phyloP scores from a whole-genome alignment of 805 yeast species.

The Suhomyces prunicola region DNA sequence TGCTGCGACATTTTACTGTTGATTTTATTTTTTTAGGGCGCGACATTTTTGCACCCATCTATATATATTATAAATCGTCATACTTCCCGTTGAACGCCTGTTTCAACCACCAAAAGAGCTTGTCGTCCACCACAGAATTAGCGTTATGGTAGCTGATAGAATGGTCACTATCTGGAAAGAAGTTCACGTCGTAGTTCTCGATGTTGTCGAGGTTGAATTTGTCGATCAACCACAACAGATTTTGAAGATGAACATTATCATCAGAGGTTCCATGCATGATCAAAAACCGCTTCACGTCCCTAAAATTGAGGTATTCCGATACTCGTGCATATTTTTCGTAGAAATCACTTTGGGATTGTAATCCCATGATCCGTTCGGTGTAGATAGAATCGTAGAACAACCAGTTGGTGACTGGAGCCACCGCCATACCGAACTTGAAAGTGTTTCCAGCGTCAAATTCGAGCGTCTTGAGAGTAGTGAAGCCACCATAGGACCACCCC shows the following conservation, averaged over 20 bases:
- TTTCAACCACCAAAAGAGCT: conserved; percentile 64
- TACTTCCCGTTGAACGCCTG: conserved; percentile 55
- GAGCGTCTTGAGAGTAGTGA: conserved; percentile 81
- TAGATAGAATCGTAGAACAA: conserved; percentile 85
- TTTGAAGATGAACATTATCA: conserved; percentile 95
- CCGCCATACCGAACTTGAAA: conserved; percentile 88
- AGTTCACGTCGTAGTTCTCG: conserved; percentile 80
- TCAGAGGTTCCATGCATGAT: conserved; percentile 97
- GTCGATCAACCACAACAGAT: conserved; percentile 76
- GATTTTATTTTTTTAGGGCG: neutral
- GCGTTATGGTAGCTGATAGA: conserved; percentile 79
- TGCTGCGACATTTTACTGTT: neutral
- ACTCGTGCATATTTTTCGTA: conserved; percentile 56
- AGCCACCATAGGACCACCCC: conserved; percentile 99
- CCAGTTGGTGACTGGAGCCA: conserved; percentile 98
- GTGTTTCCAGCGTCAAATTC: conserved; percentile 74
- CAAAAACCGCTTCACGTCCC: conserved; percentile 59
- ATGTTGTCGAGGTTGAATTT: conserved; percentile 55
- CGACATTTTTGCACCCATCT: conserved; percentile 1
- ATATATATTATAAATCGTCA: conserved; percentile 4
- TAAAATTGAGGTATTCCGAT: conserved; percentile 53
- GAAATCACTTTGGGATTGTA: conserved; percentile 70
- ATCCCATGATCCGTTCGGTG: conserved; percentile 92
- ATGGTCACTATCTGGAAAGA: conserved; percentile 94
- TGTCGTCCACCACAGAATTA: conserved; percentile 65